Evolutionary conservation across 805 yeast genomes (phyloP), one percentile per base, ranked within the genome.

Genomic region (Saturnispora mendoncae): DNA sequence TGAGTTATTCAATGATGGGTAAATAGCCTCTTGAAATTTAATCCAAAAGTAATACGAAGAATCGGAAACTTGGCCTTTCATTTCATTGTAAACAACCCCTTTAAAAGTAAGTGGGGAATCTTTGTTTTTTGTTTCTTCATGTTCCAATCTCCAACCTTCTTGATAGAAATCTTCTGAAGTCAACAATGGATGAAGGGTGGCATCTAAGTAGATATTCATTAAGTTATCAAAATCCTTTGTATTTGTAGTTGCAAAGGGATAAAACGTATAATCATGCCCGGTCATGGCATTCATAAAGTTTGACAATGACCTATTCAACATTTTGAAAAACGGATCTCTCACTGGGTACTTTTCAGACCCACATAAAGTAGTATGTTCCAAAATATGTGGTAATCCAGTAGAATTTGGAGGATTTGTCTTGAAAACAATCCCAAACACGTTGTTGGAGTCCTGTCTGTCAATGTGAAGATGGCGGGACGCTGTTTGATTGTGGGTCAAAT

Each of bases 251-350:
- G 97, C 84, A 67, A 92, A 92, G 4, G 98, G 98, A 54, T 84
- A 92, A 60, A 78, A 88, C 0, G 98, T 92, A 56, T 87, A 88
- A 61, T 92, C 97, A 52, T 84, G 88, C 18, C 95, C 98, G 0
- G 98, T 92, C 96, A 92, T 85, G 7, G 98, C 98, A 58, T 92
- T 92, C 98, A 92, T 92, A 62, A 87, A 92, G 58, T 86, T 92
- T 26, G 96, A 79, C 53, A 92, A 65, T n/a, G 97, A 86, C 48
- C 97, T 66, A 59, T 87, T 90, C 45, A 90, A 68, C 98, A 92
- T 92, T 59, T 90, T 90, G 73, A 92, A 92, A 61, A 92, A 92
- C 2, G 98, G 98, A 62, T 92, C 98, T 50, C 97, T 69, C 1
- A 92, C 96, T 2, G 97, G 97, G 59, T 77, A 92, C 55, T 81